Percentiles rank a stretch among this genome's conserved stretches.
Conservation (phyloP, 352 stramenopile species). For the Aphanomyces cochlioides region DNA sequence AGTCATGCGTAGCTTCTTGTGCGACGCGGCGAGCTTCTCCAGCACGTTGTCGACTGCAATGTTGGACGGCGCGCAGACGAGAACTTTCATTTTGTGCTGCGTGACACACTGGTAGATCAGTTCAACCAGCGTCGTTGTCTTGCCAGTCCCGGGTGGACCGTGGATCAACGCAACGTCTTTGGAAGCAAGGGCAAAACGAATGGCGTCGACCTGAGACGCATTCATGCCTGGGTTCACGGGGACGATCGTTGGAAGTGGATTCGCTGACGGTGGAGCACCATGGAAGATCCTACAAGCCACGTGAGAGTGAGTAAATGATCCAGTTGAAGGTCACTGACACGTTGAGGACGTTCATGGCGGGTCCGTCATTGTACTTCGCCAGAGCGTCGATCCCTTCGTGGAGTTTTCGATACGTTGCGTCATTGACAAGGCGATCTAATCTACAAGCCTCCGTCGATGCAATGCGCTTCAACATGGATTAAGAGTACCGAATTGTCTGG, state of each 20-base stretch:
- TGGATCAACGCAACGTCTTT: constrained; percentile 90
- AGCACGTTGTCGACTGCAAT: constrained; percentile 98
- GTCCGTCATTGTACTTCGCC: constrained; percentile 54
- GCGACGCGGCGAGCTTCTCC: constrained; percentile 80
- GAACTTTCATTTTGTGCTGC: constrained; percentile 79
- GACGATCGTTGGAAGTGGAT: constrained; percentile 43
- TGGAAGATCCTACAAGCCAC: constrained; percentile 46
- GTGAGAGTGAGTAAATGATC: neutral
- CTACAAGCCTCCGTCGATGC: constrained; percentile 36
- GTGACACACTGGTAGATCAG: constrained; percentile 93
- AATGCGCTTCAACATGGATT: neutral
- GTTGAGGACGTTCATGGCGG: constrained; percentile 57
- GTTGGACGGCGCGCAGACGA: constrained; percentile 97
- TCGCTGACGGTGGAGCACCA: constrained; percentile 46
- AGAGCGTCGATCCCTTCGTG: constrained; percentile 58
- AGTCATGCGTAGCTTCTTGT: constrained; percentile 43
- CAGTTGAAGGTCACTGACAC: constrained; percentile 36
- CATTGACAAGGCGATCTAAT: constrained; percentile 82
- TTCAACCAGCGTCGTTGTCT: constrained; percentile 97
- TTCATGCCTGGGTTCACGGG: constrained; percentile 62
- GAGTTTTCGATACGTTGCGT: constrained; percentile 79
- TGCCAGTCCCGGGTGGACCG: constrained; percentile 90
- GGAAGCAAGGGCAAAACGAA: constrained; percentile 75
- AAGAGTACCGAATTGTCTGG: constrained; percentile 23
- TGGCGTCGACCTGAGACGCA: constrained; percentile 66